Base-by-base conservation (phyloP, 129 eudicot genomes). In the Solidago caesia region DNA sequence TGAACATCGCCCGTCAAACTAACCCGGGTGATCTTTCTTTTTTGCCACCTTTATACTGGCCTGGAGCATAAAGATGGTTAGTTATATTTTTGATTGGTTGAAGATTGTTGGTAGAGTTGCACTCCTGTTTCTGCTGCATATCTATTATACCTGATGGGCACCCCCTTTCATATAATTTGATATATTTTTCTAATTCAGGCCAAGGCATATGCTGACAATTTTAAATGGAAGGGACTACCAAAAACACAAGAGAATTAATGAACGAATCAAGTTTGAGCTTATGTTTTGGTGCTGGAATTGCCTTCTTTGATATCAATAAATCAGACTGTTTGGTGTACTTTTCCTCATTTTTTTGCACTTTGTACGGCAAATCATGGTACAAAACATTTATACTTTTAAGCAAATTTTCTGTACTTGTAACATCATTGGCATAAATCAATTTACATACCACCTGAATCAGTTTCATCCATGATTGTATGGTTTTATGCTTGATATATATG, bases 181-280 rank as follows among this genome's bases (percentile, higher is more conserved):
- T 27, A 4, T 21, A 13, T 61, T 61, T 2, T 4, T 1, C 21
- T 56, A 16, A 10, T 79, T 77, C 86, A 93, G 99, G 84, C 81
- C 14, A 94, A 91, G 88, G 73, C 98, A 25, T 94, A 94, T 82
- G 86, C 99, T 44, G 99, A 94, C 82, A 94, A 94, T 87, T 94
- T 94, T 82, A 94, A 94, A 82, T 94, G 97, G 96, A 94, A 94
- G 89, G 98, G 98, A 29, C 96, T 73, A 85, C 91, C 94, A 0
- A 72, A 45, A 76, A 74, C 83, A 57, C 63, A 84, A 46, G 75
- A 79, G 77, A 81, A 71, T 62, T 79, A 15, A 77, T 55, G 14
- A 60, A 59, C 14, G 29, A 61, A 44, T 39, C 27, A 41, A 33
- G 7, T 43, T 57, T 63, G 43, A 66, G 44, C n/a, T 21, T 76